A percentile compares a stretch with the other conserved stretches of the same genome.
phyloP scores from a whole-genome alignment of 2,329 filamentous ascomycete species.

The Rhynchosporium graminicola region DNA sequence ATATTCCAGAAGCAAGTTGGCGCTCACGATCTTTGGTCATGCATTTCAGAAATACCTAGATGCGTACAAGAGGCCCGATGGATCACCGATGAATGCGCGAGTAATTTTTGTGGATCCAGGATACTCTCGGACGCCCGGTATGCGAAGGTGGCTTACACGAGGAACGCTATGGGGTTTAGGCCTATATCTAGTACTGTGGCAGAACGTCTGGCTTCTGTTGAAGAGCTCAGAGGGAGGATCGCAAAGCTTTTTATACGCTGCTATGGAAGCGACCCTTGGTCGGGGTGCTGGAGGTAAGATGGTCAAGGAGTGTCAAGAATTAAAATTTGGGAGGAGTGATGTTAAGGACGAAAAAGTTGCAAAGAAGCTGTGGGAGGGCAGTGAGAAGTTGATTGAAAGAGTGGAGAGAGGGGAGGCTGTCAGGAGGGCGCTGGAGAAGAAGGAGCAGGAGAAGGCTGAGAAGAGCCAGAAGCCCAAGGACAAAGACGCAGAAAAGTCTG shows the following conservation, averaged over 20 bases:
- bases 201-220: slow-evolving; percentile 81
- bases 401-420: slow-evolving; percentile 78
- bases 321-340: slow-evolving; percentile 71
- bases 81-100: slow-evolving; percentile 76
- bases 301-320: slow-evolving; percentile 85
- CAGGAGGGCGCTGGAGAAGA: slow-evolving; percentile 44
- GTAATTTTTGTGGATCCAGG: slow-evolving; percentile 90
- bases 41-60: slow-evolving; percentile 93
- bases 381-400: slow-evolving; percentile 78
- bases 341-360: slow-evolving; percentile 76
- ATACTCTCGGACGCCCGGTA: slow-evolving; percentile 80
- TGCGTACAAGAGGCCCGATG: slow-evolving; percentile 79
- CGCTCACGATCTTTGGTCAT: slow-evolving; percentile 84
- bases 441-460: slow-evolving; percentile 42
- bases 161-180: slow-evolving; percentile 80
- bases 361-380: slow-evolving; percentile 87
- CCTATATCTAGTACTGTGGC: slow-evolving; percentile 75
- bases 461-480: slow-evolving; percentile 33
- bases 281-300: slow-evolving; percentile 67
- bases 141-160: slow-evolving; percentile 80
- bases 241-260: slow-evolving; percentile 81
- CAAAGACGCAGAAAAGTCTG: slow-evolving; percentile 34
- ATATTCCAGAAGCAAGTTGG: slow-evolving; percentile 70
- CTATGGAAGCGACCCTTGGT: slow-evolving; percentile 75
- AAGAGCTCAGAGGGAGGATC: slow-evolving; percentile 84